phyloP scores from a whole-genome alignment of 257 asterid genomes.

The Anisodus acutangulus region DNA sequence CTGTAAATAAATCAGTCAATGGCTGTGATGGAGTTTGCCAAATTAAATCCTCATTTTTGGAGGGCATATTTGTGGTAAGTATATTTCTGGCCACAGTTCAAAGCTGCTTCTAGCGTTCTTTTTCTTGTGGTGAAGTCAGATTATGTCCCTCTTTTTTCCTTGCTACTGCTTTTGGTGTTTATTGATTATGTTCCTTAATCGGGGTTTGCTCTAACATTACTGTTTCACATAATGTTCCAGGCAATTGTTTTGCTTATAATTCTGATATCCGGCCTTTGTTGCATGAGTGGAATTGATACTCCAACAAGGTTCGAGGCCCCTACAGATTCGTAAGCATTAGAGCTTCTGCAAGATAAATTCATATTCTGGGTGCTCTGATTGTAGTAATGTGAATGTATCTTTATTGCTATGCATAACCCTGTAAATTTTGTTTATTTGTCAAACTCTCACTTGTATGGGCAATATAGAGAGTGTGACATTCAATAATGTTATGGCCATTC shows the following conservation, averaged over 20 bases:
- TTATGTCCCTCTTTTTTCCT: not conserved
- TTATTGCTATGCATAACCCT: conserved; percentile 27
- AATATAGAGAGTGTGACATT: not conserved
- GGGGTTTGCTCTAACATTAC: conserved; percentile 17
- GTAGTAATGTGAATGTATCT: conserved; percentile 5
- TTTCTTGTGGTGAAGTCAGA: not conserved
- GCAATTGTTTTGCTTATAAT: conserved; percentile 85
- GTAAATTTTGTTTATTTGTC: conserved; percentile 34
- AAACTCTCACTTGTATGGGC: conserved; percentile 15
- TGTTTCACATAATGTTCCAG: conserved; percentile 50
- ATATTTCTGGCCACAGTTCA: conserved; percentile 16
- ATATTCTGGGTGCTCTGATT: not conserved
- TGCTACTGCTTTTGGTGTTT: conserved; percentile 20
- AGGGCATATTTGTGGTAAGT: conserved; percentile 90
- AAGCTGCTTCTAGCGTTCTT: conserved; percentile 21
- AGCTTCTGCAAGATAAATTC: conserved; percentile 21
- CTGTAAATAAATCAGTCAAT: conserved; percentile 53
- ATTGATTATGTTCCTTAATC: conserved; percentile 9
- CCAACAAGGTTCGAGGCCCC: conserved; percentile 96
- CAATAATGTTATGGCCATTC: conserved; percentile 29
- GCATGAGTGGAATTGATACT: conserved; percentile 98
- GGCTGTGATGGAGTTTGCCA: conserved; percentile 93
- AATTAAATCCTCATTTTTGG: conserved; percentile 88
- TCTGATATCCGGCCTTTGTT: conserved; percentile 94
- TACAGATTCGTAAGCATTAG: conserved; percentile 62